Evolutionary conservation across 139 green algal genomes (phyloP).

Genomic region (Ettlia oleoabundans): DNA sequence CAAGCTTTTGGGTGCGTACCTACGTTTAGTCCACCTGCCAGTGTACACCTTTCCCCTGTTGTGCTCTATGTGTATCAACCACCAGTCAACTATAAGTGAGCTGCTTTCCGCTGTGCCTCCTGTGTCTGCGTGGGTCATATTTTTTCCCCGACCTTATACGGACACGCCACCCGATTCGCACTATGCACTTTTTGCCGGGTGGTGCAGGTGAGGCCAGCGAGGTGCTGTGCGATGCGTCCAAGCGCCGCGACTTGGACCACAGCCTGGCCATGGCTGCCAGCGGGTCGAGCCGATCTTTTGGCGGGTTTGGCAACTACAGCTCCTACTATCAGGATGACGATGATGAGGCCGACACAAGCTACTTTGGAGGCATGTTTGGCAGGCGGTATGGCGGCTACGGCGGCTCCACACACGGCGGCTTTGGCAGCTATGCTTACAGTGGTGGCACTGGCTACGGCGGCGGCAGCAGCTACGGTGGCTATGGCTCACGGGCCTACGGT

Average conservation of each 20-base stretch:
- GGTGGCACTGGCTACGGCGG: background rate
- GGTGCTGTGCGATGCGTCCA: constrained; percentile 21
- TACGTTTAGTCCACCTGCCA: no score
- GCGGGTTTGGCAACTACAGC: background rate
- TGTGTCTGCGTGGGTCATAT: no score
- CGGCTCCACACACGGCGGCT: background rate
- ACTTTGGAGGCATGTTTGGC: background rate
- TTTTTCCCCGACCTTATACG: no score
- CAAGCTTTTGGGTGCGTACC: constrained; percentile 33
- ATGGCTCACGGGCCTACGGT: no score
- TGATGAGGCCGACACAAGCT: background rate
- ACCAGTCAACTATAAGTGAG: no score
- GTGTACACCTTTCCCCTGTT: no score
- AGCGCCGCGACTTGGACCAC: constrained; percentile 11
- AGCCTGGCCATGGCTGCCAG: background rate
- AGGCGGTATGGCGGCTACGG: background rate
- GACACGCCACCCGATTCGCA: no score
- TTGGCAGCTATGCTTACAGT: background rate
- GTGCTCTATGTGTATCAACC: no score
- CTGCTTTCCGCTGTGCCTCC: no score
- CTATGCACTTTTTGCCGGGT: no score
- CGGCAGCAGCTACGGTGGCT: background rate
- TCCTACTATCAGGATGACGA: background rate
- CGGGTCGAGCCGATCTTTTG: background rate
- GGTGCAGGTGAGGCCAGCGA: constrained; percentile 26